These are phyloP conservation scores for Penicillium flavigenum DNA, from an alignment of 495 filamentous ascomycete genomes.

Conservation along the genomic window DNA sequence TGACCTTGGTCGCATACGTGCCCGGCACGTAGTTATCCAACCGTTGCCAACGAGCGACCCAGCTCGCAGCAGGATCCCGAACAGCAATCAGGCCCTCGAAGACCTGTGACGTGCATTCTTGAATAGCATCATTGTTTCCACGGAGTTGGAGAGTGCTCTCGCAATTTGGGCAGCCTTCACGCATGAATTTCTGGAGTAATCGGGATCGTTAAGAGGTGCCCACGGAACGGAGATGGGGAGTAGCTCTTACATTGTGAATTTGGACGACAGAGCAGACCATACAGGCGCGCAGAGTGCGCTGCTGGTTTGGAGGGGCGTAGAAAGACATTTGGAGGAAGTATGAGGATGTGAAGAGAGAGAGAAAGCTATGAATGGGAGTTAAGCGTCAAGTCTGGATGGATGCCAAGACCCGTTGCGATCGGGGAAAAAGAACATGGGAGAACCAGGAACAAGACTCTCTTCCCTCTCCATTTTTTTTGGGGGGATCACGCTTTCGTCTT, in stretches of 20 bases:
- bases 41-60: slow-evolving; percentile 95
- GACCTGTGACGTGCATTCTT: slow-evolving; percentile 91
- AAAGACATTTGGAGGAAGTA: slow-evolving; percentile 36
- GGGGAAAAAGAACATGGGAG: slow-evolving; percentile 29
- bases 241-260: slow-evolving; percentile 60
- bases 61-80: slow-evolving; percentile 72
- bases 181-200: slow-evolving; percentile 65
- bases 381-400: slow-evolving; percentile 22
- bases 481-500: neutral
- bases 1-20: slow-evolving; percentile 91
- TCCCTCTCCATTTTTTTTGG: neutral
- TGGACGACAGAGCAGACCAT: slow-evolving; percentile 97
- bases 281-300: slow-evolving; percentile 86
- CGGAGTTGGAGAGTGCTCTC: slow-evolving; percentile 82
- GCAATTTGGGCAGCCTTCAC: slow-evolving; percentile 93
- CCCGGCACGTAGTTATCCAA: slow-evolving; percentile 81
- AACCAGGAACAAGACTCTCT: slow-evolving; percentile 20
- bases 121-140: slow-evolving; percentile 73
- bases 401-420: slow-evolving; percentile 33
- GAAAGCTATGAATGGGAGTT: slow-evolving; percentile 10
- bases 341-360: slow-evolving; percentile 6
- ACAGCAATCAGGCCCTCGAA: slow-evolving; percentile 87
- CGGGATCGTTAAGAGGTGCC: slow-evolving; percentile 5
- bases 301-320: slow-evolving; percentile 64
- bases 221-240: slow-evolving; percentile 7